phyloP scores from a whole-genome alignment of 164 flowering plant genomes.

The Tinospora cordifolia region DNA sequence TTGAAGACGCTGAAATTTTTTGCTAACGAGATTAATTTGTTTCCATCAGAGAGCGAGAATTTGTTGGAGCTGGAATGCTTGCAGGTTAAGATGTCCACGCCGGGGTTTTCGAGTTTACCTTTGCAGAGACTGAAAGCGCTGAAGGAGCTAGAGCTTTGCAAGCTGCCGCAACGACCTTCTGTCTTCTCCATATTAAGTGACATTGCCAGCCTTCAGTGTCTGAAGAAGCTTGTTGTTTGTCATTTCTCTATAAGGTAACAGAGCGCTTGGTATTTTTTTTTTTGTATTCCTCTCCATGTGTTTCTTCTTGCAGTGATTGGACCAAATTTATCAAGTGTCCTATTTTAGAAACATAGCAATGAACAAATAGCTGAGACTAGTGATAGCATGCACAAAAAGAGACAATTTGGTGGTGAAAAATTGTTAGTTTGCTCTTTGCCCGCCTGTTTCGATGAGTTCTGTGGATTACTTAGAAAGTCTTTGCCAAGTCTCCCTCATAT shows the following conservation, averaged over 20 bases:
- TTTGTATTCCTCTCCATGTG: too few relatives aligned
- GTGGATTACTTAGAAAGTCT: too few relatives aligned
- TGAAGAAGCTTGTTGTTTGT: constrained; percentile 79
- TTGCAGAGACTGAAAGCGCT: constrained; percentile 50
- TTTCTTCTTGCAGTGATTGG: too few relatives aligned
- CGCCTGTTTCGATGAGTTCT: too few relatives aligned
- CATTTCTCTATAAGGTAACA: constrained; percentile 74
- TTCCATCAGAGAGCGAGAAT: constrained; percentile 52
- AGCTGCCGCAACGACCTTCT: constrained; percentile 58
- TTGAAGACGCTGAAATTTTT: constrained; percentile 78
- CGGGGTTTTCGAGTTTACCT: constrained; percentile 47
- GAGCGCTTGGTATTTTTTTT: background rate
- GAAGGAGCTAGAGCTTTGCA: constrained; percentile 78
- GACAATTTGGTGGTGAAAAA: too few relatives aligned
- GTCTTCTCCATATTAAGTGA: constrained; percentile 53
- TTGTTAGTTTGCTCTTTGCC: too few relatives aligned
- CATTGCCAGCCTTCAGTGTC: constrained; percentile 51
- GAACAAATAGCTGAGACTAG: too few relatives aligned
- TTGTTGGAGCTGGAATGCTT: constrained; percentile 55
- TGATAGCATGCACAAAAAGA: too few relatives aligned
- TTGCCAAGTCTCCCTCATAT: too few relatives aligned
- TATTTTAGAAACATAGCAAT: too few relatives aligned
- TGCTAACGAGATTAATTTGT: constrained; percentile 70
- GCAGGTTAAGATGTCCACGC: constrained; percentile 67
- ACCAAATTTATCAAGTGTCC: too few relatives aligned